Conservation (phyloP, 2,329 filamentous ascomycete genomes). For the Alternaria arbusti region DNA sequence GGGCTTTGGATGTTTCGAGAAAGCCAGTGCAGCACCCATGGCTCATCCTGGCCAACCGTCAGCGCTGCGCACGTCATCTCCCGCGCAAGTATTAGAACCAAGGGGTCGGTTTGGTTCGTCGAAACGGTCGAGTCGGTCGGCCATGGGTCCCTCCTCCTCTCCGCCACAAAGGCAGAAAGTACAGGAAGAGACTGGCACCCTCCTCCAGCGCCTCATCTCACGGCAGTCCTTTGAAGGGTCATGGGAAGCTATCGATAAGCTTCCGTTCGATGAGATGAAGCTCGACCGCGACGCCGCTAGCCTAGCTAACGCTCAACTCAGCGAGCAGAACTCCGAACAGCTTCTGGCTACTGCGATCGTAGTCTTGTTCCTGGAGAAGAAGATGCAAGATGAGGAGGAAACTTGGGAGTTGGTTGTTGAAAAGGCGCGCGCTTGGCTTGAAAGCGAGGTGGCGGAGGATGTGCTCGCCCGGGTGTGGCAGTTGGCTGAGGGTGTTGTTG, state of each 20-base stretch:
- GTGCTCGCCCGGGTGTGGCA: not conserved
- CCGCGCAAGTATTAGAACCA: not conserved
- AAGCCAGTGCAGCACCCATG: not conserved
- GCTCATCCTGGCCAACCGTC: not conserved
- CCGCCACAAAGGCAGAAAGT: not conserved
- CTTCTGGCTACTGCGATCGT: not conserved
- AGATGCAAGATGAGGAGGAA: constrained; percentile 1
- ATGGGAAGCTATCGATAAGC: not conserved
- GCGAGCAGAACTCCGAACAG: not conserved
- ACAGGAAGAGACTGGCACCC: not conserved
- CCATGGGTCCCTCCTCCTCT: not conserved
- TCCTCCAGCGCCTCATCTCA: constrained; percentile 3
- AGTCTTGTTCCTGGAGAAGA: not conserved
- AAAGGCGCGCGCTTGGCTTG: constrained; percentile 5
- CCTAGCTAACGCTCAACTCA: not conserved
- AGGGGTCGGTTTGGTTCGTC: not conserved
- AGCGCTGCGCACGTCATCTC: not conserved
- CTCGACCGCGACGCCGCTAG: not conserved
- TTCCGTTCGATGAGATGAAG: not conserved
- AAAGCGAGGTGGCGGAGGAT: not conserved
- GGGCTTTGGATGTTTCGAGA: not conserved
- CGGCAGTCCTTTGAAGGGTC: constrained; percentile 2
- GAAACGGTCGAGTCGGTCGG: not conserved
- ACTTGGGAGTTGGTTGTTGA: constrained; percentile 10
- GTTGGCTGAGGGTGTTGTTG: not conserved